Conservation (phyloP, 164 flowering plant species). For the Vitis cinerea region DNA sequence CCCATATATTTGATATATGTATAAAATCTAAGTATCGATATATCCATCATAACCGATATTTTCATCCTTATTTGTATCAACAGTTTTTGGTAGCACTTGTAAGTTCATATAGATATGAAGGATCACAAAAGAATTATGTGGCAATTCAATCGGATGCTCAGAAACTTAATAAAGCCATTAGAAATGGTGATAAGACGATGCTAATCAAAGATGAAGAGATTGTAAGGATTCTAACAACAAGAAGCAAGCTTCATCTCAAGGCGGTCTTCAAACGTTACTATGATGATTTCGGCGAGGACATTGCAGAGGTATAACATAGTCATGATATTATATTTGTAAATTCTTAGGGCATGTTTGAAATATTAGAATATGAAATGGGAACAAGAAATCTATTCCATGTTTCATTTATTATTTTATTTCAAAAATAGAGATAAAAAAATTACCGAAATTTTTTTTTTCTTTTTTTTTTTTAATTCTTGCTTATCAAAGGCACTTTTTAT, state of each 20-base stretch:
- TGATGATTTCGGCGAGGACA: conserved; percentile 32
- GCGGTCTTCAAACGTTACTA: conserved; percentile 44
- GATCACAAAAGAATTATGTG: conserved; percentile 46
- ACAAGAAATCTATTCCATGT: no score
- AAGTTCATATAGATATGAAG: conserved; percentile 79
- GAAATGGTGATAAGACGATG: conserved; percentile 21
- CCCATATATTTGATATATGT: no score
- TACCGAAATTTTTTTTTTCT: no score
- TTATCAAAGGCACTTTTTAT: no score
- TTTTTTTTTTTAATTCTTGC: no score
- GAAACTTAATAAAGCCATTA: conserved; percentile 36
- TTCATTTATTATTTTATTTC: no score
- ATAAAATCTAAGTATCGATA: no score
- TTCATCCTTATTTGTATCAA: background rate
- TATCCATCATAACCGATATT: no score
- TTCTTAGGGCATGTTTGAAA: no score
- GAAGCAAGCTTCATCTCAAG: conserved; percentile 69
- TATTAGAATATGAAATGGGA: no score
- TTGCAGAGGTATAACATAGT: conserved; percentile 39
- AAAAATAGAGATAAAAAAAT: no score
- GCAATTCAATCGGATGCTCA: conserved; percentile 64
- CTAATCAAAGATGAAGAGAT: conserved; percentile 53
- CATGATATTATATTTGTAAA: background rate
- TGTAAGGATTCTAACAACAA: conserved; percentile 60
- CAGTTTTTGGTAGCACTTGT: conserved; percentile 74